Base-by-base conservation (phyloP, 805 yeast species). In the Candida patagonica region DNA sequence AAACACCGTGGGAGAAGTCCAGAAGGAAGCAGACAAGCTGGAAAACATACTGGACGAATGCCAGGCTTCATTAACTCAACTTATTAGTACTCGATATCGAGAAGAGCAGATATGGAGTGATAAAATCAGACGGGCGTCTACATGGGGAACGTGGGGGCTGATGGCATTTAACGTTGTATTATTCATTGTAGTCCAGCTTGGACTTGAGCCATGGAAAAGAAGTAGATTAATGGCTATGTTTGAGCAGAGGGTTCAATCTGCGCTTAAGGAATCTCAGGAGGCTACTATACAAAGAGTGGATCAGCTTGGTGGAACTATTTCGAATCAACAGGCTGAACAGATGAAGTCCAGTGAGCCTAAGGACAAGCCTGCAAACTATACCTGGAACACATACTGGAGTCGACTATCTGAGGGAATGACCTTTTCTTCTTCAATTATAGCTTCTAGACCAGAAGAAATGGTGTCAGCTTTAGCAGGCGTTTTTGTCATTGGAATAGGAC, bases 101-200 rank as follows among this genome's bases (percentile, higher is more conserved):
- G 97, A 92, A 57, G 99, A 92, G 54, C 97, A 92, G 60, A 76
- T 92, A 6, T 92, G 98, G 97, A 85, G 96, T 1, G 98, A 92
- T 61, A 88, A 88, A 60, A 92, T 92, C 44, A 68, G 98, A 45
- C 73, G 88, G 48, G 86, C 94, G 4, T 84, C 95, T 5, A 88
- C 97, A 0, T 92, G 96, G 94, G 98, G 97, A 2, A 92, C 99
- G 0, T 77, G 92, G 70, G 64, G 79, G 3, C 67, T 92, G 31
- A 86, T 88, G 94, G 92, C 86, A 1, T 71, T 86, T 47, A 92
- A 92, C 62, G 70, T 89, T 20, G 38, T 82, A 6, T 59, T 94
- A 21, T 87, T 92, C 48, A 54, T 87, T 3, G 66, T 83, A 5
- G 92, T 94, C 13, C 95, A 94, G 48, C 65, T 92, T 50, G 68